phyloP scores from a whole-genome alignment of 2,329 filamentous ascomycete genomes.

The Pyrenochaeta sp. region DNA sequence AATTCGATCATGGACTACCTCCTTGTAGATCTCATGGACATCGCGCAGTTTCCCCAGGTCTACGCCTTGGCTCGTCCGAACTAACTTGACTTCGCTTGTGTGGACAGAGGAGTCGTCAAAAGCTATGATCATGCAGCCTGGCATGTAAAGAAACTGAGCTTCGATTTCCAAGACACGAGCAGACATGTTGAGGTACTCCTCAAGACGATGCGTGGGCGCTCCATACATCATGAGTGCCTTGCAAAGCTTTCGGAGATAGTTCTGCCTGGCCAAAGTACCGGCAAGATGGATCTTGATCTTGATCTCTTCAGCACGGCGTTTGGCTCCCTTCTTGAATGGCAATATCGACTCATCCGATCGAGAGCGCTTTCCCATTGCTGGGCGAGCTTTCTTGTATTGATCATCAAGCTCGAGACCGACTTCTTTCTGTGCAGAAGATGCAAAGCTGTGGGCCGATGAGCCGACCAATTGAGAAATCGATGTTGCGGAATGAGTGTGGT shows the following conservation, averaged over 20 bases:
- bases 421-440: constrained; percentile 50
- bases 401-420: constrained; percentile 53
- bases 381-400: constrained; percentile 48
- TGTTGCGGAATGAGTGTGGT: constrained; percentile 46
- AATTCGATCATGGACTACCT: constrained; percentile 80
- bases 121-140: constrained; percentile 92
- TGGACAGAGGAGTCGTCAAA: constrained; percentile 79
- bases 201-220: constrained; percentile 87
- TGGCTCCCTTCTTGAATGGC: constrained; percentile 41
- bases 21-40: constrained; percentile 79
- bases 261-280: constrained; percentile 77
- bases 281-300: constrained; percentile 68
- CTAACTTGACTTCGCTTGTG: constrained; percentile 80
- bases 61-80: constrained; percentile 72
- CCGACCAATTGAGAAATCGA: constrained; percentile 56
- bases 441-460: constrained; percentile 52
- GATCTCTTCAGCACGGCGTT: constrained; percentile 58
- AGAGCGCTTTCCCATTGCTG: constrained; percentile 45
- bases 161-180: constrained; percentile 88
- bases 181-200: constrained; percentile 92
- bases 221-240: constrained; percentile 88
- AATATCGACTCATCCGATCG: constrained; percentile 49
- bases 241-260: constrained; percentile 85
- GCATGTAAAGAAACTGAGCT: constrained; percentile 87
- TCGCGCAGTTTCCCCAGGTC: constrained; percentile 78